A percentile compares a stretch with the other conserved stretches of the same genome.
These are phyloP conservation scores for Umbelopsis sp. DNA, from an alignment of 371 early-diverging fungal species.

Conservation along the genomic window DNA sequence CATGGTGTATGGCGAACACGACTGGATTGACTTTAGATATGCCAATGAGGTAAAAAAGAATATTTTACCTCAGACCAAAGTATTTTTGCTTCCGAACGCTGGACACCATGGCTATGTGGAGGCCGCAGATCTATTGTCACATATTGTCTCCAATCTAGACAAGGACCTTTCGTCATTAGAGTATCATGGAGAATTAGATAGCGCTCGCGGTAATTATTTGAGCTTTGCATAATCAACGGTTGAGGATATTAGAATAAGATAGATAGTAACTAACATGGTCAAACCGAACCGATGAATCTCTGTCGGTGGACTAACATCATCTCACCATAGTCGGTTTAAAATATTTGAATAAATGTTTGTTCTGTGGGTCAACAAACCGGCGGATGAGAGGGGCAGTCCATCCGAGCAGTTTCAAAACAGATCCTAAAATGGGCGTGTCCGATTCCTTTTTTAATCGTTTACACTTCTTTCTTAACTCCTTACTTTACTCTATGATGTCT, in stretches of 20 bases:
- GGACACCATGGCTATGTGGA: constrained; percentile 29
- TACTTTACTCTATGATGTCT: not conserved
- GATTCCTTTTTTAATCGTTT: not conserved
- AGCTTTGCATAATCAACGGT: not conserved
- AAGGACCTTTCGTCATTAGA: not conserved
- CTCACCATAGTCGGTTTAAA: not conserved
- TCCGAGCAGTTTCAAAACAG: not conserved
- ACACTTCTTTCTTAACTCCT: not conserved
- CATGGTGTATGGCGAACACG: constrained; percentile 24
- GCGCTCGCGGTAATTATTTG: not conserved
- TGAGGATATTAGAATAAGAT: too few relatives aligned
- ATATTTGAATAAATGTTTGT: not conserved
- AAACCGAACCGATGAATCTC: too few relatives aligned
- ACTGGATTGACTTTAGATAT: constrained; percentile 28
- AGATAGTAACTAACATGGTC: too few relatives aligned
- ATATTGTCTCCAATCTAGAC: constrained; percentile 10
- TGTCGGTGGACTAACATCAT: not conserved
- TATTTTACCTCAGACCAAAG: constrained; percentile 8
- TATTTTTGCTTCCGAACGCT: constrained; percentile 23
- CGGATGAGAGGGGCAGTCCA: not conserved
- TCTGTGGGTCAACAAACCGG: not conserved
- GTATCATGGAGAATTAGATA: constrained; percentile 4
- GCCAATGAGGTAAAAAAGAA: constrained; percentile 2
- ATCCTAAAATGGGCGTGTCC: constrained; percentile 2
- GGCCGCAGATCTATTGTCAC: constrained; percentile 4